phyloP scores from a whole-genome alignment of 257 asterid genomes.

The Solanum medicagineum region DNA sequence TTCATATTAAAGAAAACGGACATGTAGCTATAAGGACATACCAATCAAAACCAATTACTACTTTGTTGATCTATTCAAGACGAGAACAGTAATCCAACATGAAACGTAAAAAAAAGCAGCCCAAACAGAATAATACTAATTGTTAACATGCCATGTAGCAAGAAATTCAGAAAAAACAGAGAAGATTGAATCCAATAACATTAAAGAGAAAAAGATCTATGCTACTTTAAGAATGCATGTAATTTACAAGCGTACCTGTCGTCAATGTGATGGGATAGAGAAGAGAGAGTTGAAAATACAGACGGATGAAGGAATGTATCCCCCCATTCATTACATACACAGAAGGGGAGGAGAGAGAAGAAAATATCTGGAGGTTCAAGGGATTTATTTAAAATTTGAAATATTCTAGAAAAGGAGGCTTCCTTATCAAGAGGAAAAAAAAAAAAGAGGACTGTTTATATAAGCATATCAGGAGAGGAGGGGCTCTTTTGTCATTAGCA shows the following conservation, averaged over 20 bases:
- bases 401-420: background rate
- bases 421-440: background rate
- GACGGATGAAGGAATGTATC: background rate
- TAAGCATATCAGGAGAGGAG: background rate
- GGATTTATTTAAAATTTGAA: background rate
- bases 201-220: background rate
- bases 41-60: background rate
- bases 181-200: background rate
- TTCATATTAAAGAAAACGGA: background rate
- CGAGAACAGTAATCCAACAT: background rate
- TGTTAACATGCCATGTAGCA: background rate
- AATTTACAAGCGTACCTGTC: background rate
- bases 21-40: background rate
- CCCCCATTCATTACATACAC: background rate
- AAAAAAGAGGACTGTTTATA: background rate
- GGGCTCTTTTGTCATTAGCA: background rate
- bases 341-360: slow-evolving; percentile 1
- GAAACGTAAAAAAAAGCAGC: background rate
- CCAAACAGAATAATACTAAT: background rate
- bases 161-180: background rate
- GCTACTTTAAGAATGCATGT: background rate
- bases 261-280: background rate
- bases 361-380: background rate
- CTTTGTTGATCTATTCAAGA: background rate
- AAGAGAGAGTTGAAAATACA: background rate